Evolutionary conservation across 2,329 filamentous ascomycete genomes (phyloP).

Genomic region (Ambrosiella cleistominuta): DNA sequence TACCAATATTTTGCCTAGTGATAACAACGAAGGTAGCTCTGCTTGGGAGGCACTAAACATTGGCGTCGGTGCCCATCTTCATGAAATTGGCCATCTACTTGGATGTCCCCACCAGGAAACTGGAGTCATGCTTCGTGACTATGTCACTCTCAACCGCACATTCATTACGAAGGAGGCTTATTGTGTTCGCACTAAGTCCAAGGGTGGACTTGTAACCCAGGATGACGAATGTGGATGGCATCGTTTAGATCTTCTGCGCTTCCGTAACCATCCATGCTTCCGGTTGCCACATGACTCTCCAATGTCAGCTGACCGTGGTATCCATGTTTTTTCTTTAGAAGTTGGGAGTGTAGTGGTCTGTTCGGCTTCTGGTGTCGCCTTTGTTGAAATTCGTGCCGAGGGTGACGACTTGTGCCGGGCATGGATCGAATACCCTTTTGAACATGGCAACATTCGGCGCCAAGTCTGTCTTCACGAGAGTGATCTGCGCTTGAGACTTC

Average conservation of each 20-base stretch:
- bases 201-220: constrained; percentile 55
- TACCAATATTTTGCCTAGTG: constrained; percentile 61
- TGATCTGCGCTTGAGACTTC: constrained; percentile 53
- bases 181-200: constrained; percentile 70
- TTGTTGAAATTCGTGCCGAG: constrained; percentile 64
- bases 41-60: constrained; percentile 94
- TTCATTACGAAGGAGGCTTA: constrained; percentile 71
- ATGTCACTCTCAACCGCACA: constrained; percentile 64
- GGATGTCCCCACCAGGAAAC: constrained; percentile 78
- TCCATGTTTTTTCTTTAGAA: constrained; percentile 77
- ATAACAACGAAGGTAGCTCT: constrained; percentile 71
- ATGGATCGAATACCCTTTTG: constrained; percentile 64
- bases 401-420: constrained; percentile 64
- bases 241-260: constrained; percentile 70
- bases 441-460: constrained; percentile 44
- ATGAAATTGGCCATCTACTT: constrained; percentile 78
- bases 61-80: constrained; percentile 81
- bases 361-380: constrained; percentile 66
- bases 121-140: constrained; percentile 86
- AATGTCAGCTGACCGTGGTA: constrained; percentile 48
- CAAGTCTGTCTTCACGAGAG: constrained; percentile 60
- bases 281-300: constrained; percentile 58
- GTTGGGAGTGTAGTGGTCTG: constrained; percentile 58
- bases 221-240: constrained; percentile 87
- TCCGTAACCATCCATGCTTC: constrained; percentile 83